A percentile compares a stretch with the other conserved stretches of the same genome.
phyloP scores from a whole-genome alignment of 2,329 filamentous ascomycete genomes.

The Lachnellula occidentalis region DNA sequence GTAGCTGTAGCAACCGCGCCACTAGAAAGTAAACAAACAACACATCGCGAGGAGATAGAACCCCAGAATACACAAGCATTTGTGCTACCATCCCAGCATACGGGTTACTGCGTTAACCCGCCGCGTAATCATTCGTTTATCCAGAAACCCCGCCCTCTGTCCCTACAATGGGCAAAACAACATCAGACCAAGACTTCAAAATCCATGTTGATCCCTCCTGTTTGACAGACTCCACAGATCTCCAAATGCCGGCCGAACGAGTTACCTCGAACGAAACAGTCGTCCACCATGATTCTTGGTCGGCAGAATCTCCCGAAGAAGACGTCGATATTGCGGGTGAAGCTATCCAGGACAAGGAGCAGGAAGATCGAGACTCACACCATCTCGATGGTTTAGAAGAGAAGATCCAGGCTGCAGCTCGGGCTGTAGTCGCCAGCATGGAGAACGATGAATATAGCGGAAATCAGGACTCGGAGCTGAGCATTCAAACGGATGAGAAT shows the following conservation, averaged over 20 bases:
- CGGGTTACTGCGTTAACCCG: constrained; percentile 26
- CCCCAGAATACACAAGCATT: no score
- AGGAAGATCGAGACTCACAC: constrained; percentile 19
- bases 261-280: constrained; percentile 21
- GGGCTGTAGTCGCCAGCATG: constrained; percentile 45
- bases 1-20: no score
- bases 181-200: constrained; percentile 21
- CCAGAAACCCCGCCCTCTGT: background rate
- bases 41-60: no score
- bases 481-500: constrained; percentile 29
- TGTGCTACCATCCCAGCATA: background rate
- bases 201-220: constrained; percentile 29
- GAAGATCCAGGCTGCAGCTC: constrained; percentile 48
- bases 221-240: constrained; percentile 18
- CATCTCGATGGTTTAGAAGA: constrained; percentile 39
- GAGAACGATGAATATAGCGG: constrained; percentile 34
- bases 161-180: constrained; percentile 19
- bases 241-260: constrained; percentile 19
- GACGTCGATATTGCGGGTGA: constrained; percentile 8
- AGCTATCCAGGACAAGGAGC: constrained; percentile 10
- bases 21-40: no score
- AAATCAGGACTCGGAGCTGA: constrained; percentile 30
- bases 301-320: background rate
- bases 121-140: constrained; percentile 13
- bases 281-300: constrained; percentile 19